A percentile compares a stretch with the other conserved stretches of the same genome.
Conservation (phyloP, 2,329 filamentous ascomycete genomes). For the Sarocladium kiliense region DNA sequence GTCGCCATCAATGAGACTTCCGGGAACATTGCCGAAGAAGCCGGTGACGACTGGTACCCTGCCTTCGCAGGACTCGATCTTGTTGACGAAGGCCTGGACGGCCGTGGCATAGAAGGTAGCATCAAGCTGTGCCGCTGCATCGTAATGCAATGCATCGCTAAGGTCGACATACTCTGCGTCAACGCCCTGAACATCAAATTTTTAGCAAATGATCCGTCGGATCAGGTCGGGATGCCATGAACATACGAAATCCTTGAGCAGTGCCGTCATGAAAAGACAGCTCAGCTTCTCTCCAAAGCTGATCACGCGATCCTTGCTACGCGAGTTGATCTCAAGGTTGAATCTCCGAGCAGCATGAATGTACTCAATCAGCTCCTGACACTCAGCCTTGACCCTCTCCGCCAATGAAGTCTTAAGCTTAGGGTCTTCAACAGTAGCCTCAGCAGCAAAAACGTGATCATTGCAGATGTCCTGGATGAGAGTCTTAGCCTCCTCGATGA, state of each 20-base stretch:
- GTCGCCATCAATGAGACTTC: conserved; percentile 79
- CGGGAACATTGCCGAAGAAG: conserved; percentile 91
- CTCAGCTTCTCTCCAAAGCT: conserved; percentile 95
- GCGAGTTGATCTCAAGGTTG: conserved; percentile 69
- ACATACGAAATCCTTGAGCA: conserved; percentile 67
- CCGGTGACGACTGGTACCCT: conserved; percentile 80
- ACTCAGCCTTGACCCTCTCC: conserved; percentile 70
- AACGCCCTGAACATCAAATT: conserved; percentile 48
- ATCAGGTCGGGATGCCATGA: not conserved
- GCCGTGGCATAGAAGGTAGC: conserved; percentile 66
- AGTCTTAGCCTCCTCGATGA: conserved; percentile 61
- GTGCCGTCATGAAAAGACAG: conserved; percentile 82
- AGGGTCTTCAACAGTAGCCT: conserved; percentile 53
- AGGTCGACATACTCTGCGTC: conserved; percentile 88
- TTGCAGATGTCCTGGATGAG: conserved; percentile 76
- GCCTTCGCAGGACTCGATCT: conserved; percentile 59
- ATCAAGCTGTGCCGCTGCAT: conserved; percentile 54
- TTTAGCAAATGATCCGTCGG: not conserved
- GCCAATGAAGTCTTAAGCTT: conserved; percentile 55
- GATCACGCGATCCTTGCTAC: conserved; percentile 81
- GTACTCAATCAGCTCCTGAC: conserved; percentile 73
- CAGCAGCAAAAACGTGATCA: conserved; percentile 74
- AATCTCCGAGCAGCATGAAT: conserved; percentile 59
- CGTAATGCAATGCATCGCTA: conserved; percentile 71
- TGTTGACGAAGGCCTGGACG: conserved; percentile 54